Percentiles rank a stretch among this genome's conserved stretches.
phyloP scores from a whole-genome alignment of 2,329 filamentous ascomycete species.

The Sphaerostilbella broomeana region DNA sequence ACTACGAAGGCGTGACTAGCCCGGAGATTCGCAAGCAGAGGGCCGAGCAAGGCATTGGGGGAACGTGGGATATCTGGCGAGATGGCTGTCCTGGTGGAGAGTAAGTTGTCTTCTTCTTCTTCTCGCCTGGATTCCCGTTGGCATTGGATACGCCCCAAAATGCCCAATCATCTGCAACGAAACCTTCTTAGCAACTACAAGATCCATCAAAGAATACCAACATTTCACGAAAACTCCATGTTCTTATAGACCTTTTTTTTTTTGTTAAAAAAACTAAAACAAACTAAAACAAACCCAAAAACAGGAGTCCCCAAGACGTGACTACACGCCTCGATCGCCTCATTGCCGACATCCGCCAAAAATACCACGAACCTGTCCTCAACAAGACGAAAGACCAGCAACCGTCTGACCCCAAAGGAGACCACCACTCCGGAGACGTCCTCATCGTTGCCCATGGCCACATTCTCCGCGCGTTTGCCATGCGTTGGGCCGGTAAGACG shows the following conservation, averaged over 20 bases:
- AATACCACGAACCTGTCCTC: constrained; percentile 58
- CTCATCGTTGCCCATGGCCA: constrained; percentile 81
- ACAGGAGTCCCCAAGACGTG: constrained; percentile 64
- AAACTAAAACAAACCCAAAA: too few species aligned
- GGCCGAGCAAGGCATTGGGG: constrained; percentile 48
- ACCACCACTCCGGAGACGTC: constrained; percentile 28
- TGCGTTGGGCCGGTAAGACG: constrained; percentile 72
- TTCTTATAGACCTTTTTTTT: too few species aligned
- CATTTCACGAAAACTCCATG: too few species aligned
- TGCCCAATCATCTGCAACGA: too few species aligned
- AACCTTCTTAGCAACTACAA: too few species aligned
- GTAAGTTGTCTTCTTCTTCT: constrained; percentile 39
- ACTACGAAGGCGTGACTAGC: constrained; percentile 76
- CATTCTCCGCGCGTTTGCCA: constrained; percentile 79
- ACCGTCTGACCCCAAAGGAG: constrained; percentile 17
- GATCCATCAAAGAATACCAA: too few species aligned
- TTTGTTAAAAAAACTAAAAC: too few species aligned
- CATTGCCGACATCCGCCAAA: constrained; percentile 65
- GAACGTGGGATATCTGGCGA: constrained; percentile 78
- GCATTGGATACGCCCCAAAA: too few species aligned
- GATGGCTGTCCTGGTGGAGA: constrained; percentile 83
- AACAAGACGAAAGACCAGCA: constrained; percentile 35
- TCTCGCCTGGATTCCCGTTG: too few species aligned
- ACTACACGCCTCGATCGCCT: constrained; percentile 65
- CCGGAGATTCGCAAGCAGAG: constrained; percentile 57